phyloP scores from a whole-genome alignment of 805 yeast species.

The Yarrowia sp. region DNA sequence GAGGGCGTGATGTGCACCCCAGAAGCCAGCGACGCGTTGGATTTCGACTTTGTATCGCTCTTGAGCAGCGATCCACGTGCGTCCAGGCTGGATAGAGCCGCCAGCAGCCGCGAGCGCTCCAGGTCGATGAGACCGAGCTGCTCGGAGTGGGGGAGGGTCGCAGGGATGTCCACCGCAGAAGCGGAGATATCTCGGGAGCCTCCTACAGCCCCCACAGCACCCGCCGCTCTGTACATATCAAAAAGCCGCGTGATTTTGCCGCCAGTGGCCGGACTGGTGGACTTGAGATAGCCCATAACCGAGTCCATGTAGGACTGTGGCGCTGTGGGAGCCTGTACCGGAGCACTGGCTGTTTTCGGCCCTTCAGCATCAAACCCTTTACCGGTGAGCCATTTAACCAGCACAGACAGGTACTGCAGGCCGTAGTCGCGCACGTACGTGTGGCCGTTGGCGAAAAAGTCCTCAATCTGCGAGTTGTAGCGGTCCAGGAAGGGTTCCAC shows the following conservation, averaged over 20 bases:
- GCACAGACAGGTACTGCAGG: slow-evolving; percentile 28
- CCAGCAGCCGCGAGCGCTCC: slow-evolving; percentile 7
- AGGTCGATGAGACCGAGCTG: slow-evolving; percentile 10
- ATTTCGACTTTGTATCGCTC: not conserved
- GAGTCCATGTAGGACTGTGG: slow-evolving; percentile 23
- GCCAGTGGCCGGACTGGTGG: slow-evolving; percentile 8
- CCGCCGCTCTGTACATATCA: slow-evolving; percentile 15
- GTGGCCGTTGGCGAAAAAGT: slow-evolving; percentile 31
- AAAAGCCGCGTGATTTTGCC: slow-evolving; percentile 14
- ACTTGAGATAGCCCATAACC: slow-evolving; percentile 4
- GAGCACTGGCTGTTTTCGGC: not conserved
- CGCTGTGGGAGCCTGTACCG: not conserved
- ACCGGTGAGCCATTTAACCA: slow-evolving; percentile 13
- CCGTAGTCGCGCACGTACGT: slow-evolving; percentile 30
- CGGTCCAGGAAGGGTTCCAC: slow-evolving; percentile 43
- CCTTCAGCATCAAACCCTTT: slow-evolving; percentile 5
- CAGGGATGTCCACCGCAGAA: not conserved
- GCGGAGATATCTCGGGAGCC: not conserved
- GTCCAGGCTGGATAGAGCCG: slow-evolving; percentile 7
- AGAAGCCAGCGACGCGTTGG: not conserved
- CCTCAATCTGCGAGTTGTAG: slow-evolving; percentile 43
- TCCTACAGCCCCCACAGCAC: not conserved
- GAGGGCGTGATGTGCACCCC: not conserved
- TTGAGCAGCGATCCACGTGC: slow-evolving; percentile 2
- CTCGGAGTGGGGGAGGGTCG: not conserved